phyloP scores from a whole-genome alignment of 2,329 filamentous ascomycete species.

The Xylaria polymorpha region DNA sequence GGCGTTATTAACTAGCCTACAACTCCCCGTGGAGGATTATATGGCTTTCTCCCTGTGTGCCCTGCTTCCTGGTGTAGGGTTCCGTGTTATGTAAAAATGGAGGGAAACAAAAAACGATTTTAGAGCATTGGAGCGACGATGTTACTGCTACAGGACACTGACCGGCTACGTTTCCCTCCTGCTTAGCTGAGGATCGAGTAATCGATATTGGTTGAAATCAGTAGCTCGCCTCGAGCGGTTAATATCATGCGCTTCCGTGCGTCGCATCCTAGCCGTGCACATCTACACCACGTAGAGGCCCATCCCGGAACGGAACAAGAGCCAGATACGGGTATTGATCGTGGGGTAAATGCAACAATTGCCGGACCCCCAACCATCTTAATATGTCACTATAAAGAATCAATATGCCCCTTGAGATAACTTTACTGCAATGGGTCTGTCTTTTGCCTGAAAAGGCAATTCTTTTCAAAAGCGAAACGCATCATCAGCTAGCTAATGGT shows the following conservation, averaged over 20 bases:
- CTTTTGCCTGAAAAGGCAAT: slow-evolving; percentile 28
- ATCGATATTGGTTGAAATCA: not conserved
- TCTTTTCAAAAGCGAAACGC: not conserved
- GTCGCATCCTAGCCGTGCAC: not conserved
- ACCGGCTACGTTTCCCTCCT: not conserved
- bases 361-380: slow-evolving; percentile 17
- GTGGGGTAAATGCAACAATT: slow-evolving; percentile 43
- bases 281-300: not conserved
- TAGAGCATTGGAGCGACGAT: too few species aligned
- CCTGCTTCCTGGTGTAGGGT: too few species aligned
- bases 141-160: not conserved
- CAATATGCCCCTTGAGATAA: slow-evolving; percentile 1
- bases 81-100: too few species aligned
- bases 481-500: not conserved
- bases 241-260: slow-evolving; percentile 18
- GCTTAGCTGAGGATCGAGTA: not conserved
- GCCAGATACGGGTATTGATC: slow-evolving; percentile 30
- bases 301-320: slow-evolving; percentile 8
- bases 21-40: too few species aligned
- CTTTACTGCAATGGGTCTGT: not conserved
- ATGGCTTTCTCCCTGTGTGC: too few species aligned
- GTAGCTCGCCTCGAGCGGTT: slow-evolving; percentile 7
- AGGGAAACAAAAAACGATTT: too few species aligned
- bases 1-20: too few species aligned
- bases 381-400: slow-evolving; percentile 27